These are phyloP conservation scores for Penicillium sp. DNA, from an alignment of 2,329 filamentous ascomycete species.

Conservation along the genomic window DNA sequence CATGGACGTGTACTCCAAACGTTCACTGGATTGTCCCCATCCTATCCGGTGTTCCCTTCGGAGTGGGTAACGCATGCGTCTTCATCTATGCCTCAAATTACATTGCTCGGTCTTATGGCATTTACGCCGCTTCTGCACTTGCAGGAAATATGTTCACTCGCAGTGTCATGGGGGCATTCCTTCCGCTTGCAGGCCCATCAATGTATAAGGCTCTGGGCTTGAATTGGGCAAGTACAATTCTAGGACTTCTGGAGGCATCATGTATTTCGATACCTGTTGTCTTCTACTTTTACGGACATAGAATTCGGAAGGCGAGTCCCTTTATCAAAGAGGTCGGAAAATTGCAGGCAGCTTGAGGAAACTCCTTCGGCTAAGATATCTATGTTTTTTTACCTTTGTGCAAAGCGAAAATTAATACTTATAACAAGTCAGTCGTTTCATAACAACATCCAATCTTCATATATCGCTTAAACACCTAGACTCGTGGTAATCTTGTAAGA, in stretches of 20 bases:
- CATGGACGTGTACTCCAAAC: slow-evolving; percentile 71
- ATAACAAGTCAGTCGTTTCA: neutral
- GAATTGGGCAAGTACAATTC: slow-evolving; percentile 68
- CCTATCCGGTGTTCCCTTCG: slow-evolving; percentile 71
- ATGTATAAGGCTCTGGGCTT: slow-evolving; percentile 65
- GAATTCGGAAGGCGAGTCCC: slow-evolving; percentile 48
- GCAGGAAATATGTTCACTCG: slow-evolving; percentile 69
- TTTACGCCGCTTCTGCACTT: slow-evolving; percentile 71
- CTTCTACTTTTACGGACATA: slow-evolving; percentile 57
- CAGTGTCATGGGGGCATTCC: slow-evolving; percentile 60
- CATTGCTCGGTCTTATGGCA: slow-evolving; percentile 66
- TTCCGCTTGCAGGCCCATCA: slow-evolving; percentile 65
- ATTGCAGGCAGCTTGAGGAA: slow-evolving; percentile 2
- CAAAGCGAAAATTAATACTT: neutral
- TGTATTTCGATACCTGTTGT: slow-evolving; percentile 71
- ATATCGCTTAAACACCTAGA: neutral
- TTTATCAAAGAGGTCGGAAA: slow-evolving; percentile 36
- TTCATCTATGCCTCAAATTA: slow-evolving; percentile 80
- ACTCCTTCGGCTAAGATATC: neutral
- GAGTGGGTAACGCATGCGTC: slow-evolving; percentile 63
- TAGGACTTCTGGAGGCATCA: slow-evolving; percentile 63
- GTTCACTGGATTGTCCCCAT: slow-evolving; percentile 78
- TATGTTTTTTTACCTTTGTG: neutral
- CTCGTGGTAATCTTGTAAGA: neutral
- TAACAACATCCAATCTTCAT: neutral